Evolutionary conservation across 2,329 filamentous ascomycete genomes (phyloP).

Genomic region (Clonostachys chloroleuca): DNA sequence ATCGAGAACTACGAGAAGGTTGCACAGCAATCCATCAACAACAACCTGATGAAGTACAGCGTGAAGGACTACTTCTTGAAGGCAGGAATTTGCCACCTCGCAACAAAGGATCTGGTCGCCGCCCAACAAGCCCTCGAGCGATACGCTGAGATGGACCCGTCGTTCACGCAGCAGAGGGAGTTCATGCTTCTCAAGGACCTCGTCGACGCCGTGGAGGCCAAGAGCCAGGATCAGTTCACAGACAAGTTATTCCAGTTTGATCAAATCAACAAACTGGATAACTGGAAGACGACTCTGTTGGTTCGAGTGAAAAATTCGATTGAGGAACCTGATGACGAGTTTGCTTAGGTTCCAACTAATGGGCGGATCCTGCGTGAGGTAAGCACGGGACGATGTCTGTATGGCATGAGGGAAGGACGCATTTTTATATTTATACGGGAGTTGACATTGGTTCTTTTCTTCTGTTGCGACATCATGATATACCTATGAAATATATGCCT

Average conservation of each 20-base stretch:
- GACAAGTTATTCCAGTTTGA: constrained; percentile 88
- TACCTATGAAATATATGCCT: too few species aligned
- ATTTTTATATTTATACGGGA: too few species aligned
- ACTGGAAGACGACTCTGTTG: constrained; percentile 91
- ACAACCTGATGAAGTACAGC: constrained; percentile 89
- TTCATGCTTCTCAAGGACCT: constrained; percentile 77
- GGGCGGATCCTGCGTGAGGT: background rate
- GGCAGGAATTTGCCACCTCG: constrained; percentile 85
- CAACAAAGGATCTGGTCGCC: constrained; percentile 69
- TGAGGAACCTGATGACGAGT: constrained; percentile 48
- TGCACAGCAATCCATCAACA: constrained; percentile 71
- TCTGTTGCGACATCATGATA: too few species aligned
- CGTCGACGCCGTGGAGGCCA: constrained; percentile 67
- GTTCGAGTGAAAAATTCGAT: constrained; percentile 81
- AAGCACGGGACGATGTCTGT: too few species aligned
- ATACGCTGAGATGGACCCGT: constrained; percentile 75
- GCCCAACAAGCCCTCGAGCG: constrained; percentile 75
- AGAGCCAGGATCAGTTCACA: constrained; percentile 77
- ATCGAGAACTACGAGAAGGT: constrained; percentile 83
- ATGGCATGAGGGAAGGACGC: too few species aligned
- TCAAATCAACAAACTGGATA: constrained; percentile 88
- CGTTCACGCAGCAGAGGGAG: constrained; percentile 75
- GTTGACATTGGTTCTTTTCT: too few species aligned
- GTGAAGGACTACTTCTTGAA: constrained; percentile 97
- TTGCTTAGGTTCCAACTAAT: constrained; percentile 20